Base-by-base conservation (phyloP, 2,329 filamentous ascomycete species). In the Sodiomyces alkalinus region DNA sequence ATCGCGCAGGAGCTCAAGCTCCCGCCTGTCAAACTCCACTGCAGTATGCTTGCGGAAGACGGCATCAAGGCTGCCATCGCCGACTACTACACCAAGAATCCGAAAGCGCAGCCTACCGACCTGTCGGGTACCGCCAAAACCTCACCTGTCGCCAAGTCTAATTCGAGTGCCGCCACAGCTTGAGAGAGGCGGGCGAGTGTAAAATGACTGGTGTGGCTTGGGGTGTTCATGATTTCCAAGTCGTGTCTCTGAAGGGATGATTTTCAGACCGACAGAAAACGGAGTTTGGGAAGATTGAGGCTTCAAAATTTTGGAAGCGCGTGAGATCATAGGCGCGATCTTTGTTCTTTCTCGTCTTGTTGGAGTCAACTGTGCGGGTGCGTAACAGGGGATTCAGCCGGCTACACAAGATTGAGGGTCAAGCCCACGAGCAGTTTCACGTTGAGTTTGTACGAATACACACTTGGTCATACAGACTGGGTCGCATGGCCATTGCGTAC, bases 1-100 rank as follows among this genome's bases (percentile, higher is more conserved):
- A 98, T 98, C 49, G 90, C 90, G 20, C 92, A 92, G 64, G 92
- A 98, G 60, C 64, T 94, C 32, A 90, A 82, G 48, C 57, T 90
- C 47, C 83, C 82, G 19, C 82, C 83, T 36, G 82, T 92, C 28
- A 92, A 92, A 62, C 79, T 92, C 24, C 82, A 92, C 57, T 92
- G 82, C 65, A 87, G 80, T 29, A 90, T 92, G 80, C 69, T 92
- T 39, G 82, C 82, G 15, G 82, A 92, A 54, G 82, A 92, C 48
- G 82, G 82, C 38, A 92, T 92, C 64, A 87, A 90, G 58, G 82
- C 79, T 26, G 82, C 82, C 43, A 90, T 92, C 47, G 78, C 74
- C 33, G 83, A 92, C 52, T 92, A 90, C 62, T 82, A 90, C 59
- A 80, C 73, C 51, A 90, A 87, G 67, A 90, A 92, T 59, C 81